These are phyloP conservation scores for Plasmodiophora brassicae DNA, from an alignment of 208 protist species.

Conservation along the genomic window DNA sequence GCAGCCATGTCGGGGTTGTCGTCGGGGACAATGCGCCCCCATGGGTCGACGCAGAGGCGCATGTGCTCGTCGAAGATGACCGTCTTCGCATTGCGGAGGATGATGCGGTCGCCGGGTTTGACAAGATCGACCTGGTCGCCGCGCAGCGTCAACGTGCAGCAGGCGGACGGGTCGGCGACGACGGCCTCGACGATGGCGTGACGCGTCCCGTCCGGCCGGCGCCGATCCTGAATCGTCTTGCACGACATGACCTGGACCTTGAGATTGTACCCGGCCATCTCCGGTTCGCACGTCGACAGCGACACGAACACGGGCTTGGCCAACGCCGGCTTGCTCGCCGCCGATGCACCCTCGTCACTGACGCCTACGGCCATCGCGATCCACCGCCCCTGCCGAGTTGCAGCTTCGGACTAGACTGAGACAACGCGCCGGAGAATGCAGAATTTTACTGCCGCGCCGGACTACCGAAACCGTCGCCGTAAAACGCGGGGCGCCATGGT, in stretches of 20 bases:
- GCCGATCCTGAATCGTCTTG: neutral
- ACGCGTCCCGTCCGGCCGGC: neutral
- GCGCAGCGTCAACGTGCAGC: slow-evolving; percentile 8
- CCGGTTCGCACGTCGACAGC: neutral
- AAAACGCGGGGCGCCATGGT: neutral
- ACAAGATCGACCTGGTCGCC: neutral
- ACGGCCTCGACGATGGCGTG: neutral
- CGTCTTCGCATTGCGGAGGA: slow-evolving; percentile 8
- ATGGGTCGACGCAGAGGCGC: neutral
- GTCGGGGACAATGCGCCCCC: neutral
- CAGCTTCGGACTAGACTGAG: neutral
- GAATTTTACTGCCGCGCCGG: neutral
- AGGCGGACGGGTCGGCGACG: neutral
- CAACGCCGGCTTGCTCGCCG: neutral
- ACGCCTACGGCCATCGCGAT: neutral
- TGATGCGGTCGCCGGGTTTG: neutral
- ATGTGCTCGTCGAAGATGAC: slow-evolving; percentile 24
- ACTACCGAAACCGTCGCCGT: neutral
- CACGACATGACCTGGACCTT: neutral
- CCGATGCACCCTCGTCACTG: too few species aligned
- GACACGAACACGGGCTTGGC: neutral
- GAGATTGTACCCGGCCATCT: slow-evolving; percentile 7
- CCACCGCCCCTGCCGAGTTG: neutral
- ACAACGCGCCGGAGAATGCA: neutral
- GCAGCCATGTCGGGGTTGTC: neutral